A percentile compares a stretch with the other conserved stretches of the same genome.
phyloP scores from a whole-genome alignment of 306 rosid genomes.

The Ammopiptanthus mongolicus region DNA sequence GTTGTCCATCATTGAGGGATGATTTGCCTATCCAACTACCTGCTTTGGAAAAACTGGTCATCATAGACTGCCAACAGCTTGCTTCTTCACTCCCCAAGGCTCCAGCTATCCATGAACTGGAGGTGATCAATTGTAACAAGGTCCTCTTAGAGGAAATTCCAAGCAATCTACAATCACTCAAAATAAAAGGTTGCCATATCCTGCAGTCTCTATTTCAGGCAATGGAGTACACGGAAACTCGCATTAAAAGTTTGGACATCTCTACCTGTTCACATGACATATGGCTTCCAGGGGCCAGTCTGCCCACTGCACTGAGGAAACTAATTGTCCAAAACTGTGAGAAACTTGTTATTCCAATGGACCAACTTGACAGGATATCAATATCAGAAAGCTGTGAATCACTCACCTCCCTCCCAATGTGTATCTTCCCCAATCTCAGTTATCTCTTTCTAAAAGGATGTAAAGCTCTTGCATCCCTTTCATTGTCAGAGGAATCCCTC shows the following conservation, averaged over 20 bases:
- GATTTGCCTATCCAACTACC: neutral
- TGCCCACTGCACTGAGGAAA: neutral
- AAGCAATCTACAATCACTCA: neutral
- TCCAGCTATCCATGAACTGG: neutral
- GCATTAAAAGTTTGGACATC: neutral
- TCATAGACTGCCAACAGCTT: neutral
- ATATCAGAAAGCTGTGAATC: neutral
- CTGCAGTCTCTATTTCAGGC: neutral
- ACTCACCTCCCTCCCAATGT: neutral
- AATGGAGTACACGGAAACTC: neutral
- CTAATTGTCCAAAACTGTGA: neutral
- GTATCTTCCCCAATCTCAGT: neutral
- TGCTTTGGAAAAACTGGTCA: neutral
- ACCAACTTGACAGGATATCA: neutral
- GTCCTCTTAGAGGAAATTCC: neutral
- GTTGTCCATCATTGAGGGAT: neutral
- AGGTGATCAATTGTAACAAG: neutral
- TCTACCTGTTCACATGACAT: neutral
- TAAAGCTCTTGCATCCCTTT: neutral
- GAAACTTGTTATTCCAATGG: neutral
- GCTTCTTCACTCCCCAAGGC: neutral
- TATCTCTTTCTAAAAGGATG: neutral
- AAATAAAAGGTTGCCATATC: neutral
- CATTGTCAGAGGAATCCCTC: neutral
- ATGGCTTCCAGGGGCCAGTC: neutral